A percentile compares a stretch with the other conserved stretches of the same genome.
Evolutionary conservation across 2,329 filamentous ascomycete genomes (phyloP).

Genomic region (Endocalyx cinctus): DNA sequence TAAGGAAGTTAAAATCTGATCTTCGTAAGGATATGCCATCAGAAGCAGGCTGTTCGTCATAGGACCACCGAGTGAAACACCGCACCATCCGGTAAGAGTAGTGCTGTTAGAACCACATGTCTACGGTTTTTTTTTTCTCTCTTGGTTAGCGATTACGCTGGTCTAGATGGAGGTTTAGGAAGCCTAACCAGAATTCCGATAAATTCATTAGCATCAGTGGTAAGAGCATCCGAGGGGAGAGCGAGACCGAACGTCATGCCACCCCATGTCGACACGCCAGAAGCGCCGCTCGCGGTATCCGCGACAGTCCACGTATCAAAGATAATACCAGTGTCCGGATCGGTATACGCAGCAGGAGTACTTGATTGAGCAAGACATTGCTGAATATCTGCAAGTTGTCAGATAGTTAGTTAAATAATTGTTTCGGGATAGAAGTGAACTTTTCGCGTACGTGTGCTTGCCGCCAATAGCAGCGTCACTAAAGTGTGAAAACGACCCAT

Average conservation of each 20-base stretch:
- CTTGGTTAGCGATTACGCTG: slow-evolving; percentile 4
- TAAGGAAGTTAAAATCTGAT: slow-evolving; percentile 52
- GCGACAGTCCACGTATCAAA: slow-evolving; percentile 47
- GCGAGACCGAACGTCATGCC: slow-evolving; percentile 51
- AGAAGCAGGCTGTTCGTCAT: slow-evolving; percentile 58
- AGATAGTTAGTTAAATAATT: slow-evolving; percentile 7
- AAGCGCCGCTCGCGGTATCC: slow-evolving; percentile 15
- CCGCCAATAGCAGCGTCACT: slow-evolving; percentile 19
- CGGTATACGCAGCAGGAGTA: slow-evolving; percentile 33
- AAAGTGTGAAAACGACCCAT: slow-evolving; percentile 20
- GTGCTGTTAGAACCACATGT: slow-evolving; percentile 40
- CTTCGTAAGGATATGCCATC: slow-evolving; percentile 51
- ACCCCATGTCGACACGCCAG: slow-evolving; percentile 33
- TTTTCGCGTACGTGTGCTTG: too few relatives aligned
- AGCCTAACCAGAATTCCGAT: slow-evolving; percentile 51
- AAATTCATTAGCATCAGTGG: slow-evolving; percentile 48
- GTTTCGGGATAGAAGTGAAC: slow-evolving; percentile 7
- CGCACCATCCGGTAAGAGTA: slow-evolving; percentile 51
- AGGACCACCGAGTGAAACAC: slow-evolving; percentile 48
- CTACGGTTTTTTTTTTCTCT: slow-evolving; percentile 25
- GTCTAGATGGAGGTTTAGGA: not conserved
- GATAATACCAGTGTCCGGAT: slow-evolving; percentile 45
- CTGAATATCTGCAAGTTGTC: slow-evolving; percentile 18
- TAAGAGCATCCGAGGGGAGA: slow-evolving; percentile 44
- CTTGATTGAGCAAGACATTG: slow-evolving; percentile 17